Evolutionary conservation across 2,329 filamentous ascomycete genomes (phyloP).

Genomic region (Sporothrix globosa): DNA sequence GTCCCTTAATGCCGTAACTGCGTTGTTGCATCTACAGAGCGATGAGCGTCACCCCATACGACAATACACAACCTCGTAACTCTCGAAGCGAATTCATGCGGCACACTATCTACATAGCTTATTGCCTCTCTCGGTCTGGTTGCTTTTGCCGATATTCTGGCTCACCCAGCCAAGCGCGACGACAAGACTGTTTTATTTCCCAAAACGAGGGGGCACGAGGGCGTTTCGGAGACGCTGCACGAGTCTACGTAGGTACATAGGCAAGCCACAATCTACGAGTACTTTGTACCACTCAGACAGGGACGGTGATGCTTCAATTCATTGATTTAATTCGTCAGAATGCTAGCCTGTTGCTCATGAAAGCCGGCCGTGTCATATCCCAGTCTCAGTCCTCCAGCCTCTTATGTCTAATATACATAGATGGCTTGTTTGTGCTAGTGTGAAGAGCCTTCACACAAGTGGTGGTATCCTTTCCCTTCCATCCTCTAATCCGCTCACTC

Average conservation of each 20-base stretch:
- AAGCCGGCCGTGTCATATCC: conserved; percentile 2
- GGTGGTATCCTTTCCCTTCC: neutral
- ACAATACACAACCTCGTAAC: neutral
- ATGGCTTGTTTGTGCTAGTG: conserved; percentile 2
- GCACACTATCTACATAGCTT: conserved; percentile 4
- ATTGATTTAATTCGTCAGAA: conserved; percentile 27
- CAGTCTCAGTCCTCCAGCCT: neutral
- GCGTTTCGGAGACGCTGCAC: neutral
- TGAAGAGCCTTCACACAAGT: neutral
- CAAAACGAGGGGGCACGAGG: conserved; percentile 18
- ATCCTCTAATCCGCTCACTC: conserved; percentile 44
- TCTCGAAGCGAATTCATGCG: neutral
- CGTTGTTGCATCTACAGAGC: neutral
- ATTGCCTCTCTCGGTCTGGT: conserved; percentile 2
- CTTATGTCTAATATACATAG: conserved; percentile 3
- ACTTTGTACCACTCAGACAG: neutral
- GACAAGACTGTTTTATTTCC: neutral
- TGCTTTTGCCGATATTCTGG: neutral
- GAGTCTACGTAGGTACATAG: neutral
- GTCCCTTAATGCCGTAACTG: neutral
- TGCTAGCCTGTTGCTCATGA: conserved; percentile 22
- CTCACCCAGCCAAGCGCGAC: neutral
- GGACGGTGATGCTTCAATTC: conserved; percentile 28
- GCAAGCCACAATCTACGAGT: conserved; percentile 13
- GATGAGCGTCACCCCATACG: too few relatives aligned